phyloP scores from a whole-genome alignment of 1,139 yeast genomes.

The Kurtzmaniella quercitrusa region DNA sequence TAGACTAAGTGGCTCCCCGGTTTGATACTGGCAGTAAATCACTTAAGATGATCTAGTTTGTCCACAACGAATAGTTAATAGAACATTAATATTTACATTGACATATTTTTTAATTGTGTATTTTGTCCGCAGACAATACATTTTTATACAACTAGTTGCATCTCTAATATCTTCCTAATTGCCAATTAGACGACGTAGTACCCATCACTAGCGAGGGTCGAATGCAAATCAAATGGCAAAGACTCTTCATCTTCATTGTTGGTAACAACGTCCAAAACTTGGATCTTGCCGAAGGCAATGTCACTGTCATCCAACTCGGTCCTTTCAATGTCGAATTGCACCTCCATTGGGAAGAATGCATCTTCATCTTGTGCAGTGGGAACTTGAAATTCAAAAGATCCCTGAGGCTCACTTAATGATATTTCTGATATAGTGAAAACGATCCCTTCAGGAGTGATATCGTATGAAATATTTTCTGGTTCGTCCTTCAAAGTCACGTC shows the following conservation, averaged over 20 bases:
- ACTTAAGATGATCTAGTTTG: no score
- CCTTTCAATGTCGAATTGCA: conserved; percentile 41
- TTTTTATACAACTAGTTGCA: no score
- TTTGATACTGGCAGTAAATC: background rate
- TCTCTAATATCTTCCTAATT: background rate
- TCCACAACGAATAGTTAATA: no score
- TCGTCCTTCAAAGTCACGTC: conserved; percentile 56
- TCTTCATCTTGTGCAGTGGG: conserved; percentile 72
- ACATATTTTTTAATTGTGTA: no score
- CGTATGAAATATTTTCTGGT: conserved; percentile 43
- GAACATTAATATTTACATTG: no score
- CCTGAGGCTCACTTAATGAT: conserved; percentile 51
- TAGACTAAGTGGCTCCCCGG: background rate
- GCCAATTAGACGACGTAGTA: conserved; percentile 63
- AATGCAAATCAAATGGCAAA: conserved; percentile 70
- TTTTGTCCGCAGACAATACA: no score
- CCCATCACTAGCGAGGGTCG: conserved; percentile 59
- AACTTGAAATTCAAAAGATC: conserved; percentile 77
- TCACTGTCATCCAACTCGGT: conserved; percentile 37
- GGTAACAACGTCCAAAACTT: conserved; percentile 39
- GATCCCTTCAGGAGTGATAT: conserved; percentile 58
- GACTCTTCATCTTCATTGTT: conserved; percentile 41
- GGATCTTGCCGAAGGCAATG: conserved; percentile 38
- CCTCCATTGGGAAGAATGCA: conserved; percentile 81
- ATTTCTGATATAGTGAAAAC: conserved; percentile 50